Conservation (phyloP, 2,329 filamentous ascomycete species). For the Calcarisporium arbuscula region DNA sequence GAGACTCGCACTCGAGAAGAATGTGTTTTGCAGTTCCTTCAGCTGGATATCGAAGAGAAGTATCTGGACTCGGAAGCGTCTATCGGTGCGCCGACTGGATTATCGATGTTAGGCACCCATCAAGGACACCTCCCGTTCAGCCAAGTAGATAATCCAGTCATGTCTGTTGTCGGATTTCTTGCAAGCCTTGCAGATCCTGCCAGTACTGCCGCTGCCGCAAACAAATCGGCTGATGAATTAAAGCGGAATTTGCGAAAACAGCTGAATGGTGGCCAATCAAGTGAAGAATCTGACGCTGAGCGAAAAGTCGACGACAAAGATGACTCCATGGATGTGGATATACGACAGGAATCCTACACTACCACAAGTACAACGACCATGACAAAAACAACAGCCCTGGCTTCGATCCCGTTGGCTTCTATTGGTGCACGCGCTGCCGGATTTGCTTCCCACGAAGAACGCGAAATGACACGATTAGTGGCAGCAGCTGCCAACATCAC, state of each 20-base stretch:
- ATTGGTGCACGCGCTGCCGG: constrained; percentile 81
- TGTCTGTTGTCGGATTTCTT: constrained; percentile 93
- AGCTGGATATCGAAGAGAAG: constrained; percentile 95
- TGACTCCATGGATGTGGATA: constrained; percentile 60
- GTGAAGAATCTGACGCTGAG: constrained; percentile 48
- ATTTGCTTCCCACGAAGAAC: constrained; percentile 91
- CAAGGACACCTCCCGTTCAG: constrained; percentile 82
- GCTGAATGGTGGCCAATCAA: constrained; percentile 52
- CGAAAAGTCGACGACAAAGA: constrained; percentile 43
- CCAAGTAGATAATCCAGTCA: constrained; percentile 89
- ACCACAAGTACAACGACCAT: constrained; percentile 46
- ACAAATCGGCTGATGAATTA: constrained; percentile 80
- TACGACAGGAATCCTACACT: constrained; percentile 44
- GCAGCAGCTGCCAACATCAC: constrained; percentile 88
- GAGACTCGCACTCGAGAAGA: constrained; percentile 88
- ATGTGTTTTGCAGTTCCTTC: constrained; percentile 92
- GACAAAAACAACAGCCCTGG: constrained; percentile 44
- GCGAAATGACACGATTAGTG: constrained; percentile 90
- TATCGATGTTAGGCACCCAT: constrained; percentile 63
- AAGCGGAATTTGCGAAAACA: constrained; percentile 72
- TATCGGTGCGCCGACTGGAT: constrained; percentile 47
- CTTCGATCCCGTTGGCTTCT: constrained; percentile 77
- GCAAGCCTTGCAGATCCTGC: constrained; percentile 85
- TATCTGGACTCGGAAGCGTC: constrained; percentile 72
- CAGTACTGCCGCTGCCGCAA: constrained; percentile 84